Conservation (phyloP, 2,329 filamentous ascomycete species). For the Colletotrichum chlorophyti region DNA sequence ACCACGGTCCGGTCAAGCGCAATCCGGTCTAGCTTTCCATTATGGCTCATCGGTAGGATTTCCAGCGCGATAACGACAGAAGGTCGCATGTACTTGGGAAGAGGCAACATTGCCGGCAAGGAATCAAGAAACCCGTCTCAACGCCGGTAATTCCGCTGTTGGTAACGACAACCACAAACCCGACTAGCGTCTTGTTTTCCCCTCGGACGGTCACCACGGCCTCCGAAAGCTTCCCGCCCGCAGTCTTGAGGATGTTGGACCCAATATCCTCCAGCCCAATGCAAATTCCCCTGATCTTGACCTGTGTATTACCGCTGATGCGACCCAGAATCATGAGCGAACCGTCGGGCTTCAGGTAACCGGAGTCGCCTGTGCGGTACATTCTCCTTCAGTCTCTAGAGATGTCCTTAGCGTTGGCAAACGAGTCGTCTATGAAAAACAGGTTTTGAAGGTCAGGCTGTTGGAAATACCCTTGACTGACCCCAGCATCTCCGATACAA, state of each 20-base stretch:
- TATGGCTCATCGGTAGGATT: conserved; percentile 37
- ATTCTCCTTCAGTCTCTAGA: conserved; percentile 33
- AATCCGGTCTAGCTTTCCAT: conserved; percentile 41
- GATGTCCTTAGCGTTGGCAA: conserved; percentile 14
- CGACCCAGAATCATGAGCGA: conserved; percentile 43
- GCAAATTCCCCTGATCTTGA: conserved; percentile 53
- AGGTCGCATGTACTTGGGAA: conserved; percentile 46
- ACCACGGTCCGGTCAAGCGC: no score
- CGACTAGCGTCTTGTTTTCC: conserved; percentile 34
- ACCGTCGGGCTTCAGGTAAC: conserved; percentile 41
- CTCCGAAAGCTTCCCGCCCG: conserved; percentile 29
- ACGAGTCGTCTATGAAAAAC: conserved; percentile 28
- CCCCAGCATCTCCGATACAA: conserved; percentile 46
- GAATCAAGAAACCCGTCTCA: conserved; percentile 21
- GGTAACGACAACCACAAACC: conserved; percentile 34
- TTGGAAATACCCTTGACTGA: conserved; percentile 48
- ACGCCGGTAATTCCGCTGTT: neutral
- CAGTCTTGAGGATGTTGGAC: conserved; percentile 31
- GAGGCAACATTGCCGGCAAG: conserved; percentile 28
- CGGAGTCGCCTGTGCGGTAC: conserved; percentile 50
- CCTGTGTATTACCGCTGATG: conserved; percentile 47
- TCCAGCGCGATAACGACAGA: conserved; percentile 34
- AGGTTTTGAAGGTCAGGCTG: conserved; percentile 27
- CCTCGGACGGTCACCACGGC: conserved; percentile 34
- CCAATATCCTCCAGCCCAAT: conserved; percentile 53